Base-by-base conservation (phyloP, 768 basidiomycete species). In the Serendipita sp. region DNA sequence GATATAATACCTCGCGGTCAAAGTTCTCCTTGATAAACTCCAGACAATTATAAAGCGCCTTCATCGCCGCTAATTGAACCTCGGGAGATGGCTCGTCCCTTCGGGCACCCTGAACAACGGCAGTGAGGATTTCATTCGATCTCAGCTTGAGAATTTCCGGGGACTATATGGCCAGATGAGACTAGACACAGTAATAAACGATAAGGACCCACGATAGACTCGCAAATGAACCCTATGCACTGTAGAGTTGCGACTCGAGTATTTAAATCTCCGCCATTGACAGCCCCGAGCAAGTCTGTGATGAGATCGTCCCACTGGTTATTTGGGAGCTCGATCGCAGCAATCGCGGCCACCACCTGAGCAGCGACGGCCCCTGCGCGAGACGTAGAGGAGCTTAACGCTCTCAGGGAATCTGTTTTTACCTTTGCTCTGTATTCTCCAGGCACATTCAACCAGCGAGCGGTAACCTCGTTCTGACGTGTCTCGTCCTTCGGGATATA, bases 1-100 rank as follows among this genome's bases (percentile, higher is more conserved):
- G 28, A 5, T 8, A 5, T 78, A 84, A 63, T 68, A 95, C 94
- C 80, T 98, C 96, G 60, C 93, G 86, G 69, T 96, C 92, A 72
- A 99, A 98, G 75, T 99, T 99, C 70, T 95, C 93, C 68, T 92
- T 85, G 64, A 98, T 89, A 72, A 99, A 99, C 73, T 96, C 94
- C 28, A 99, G 82, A 3, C 94, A 97, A 76, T 98, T 97, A 76
- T 81, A 89, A 15, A 99, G 77, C 0, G 96, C 92, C 72, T 87
- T 86, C 71, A 98, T 86, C 3, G 96, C 96, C 41, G 95, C 90
- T 15, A 88, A 77, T 70, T 97, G 96, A 13, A 99, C 96, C 0
- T 98, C 92, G 13, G 80, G 65, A 1, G 91, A 92, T 0, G 89
- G 81, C 71, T 99, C 96, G 68, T 98, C 96, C 75, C 94, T 95